Percentiles rank a stretch among this genome's conserved stretches.
phyloP scores from a whole-genome alignment of 805 yeast species.

The Pichia paraexigua region DNA sequence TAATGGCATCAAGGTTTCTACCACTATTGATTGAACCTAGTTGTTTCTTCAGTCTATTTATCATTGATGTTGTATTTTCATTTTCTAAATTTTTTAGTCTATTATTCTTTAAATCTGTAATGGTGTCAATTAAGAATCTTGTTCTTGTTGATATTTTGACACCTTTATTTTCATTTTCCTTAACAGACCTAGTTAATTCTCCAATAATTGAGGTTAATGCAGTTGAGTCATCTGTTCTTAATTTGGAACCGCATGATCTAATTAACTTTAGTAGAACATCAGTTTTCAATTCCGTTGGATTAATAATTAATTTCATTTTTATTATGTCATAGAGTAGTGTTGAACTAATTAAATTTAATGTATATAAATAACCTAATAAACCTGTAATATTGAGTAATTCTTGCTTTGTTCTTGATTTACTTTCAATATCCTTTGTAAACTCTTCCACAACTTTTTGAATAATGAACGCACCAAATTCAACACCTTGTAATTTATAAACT shows the following conservation, averaged over 20 bases:
- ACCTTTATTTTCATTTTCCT: conserved; percentile 29
- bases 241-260: conserved; percentile 70
- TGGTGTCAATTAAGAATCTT: conserved; percentile 75
- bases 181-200: conserved; percentile 42
- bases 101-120: conserved; percentile 80
- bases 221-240: conserved; percentile 84
- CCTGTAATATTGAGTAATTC: conserved; percentile 51
- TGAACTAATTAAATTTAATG: conserved; percentile 69
- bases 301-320: conserved; percentile 29
- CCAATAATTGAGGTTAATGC: conserved; percentile 74
- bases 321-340: conserved; percentile 73
- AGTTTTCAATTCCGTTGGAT: conserved; percentile 59
- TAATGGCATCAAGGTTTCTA: conserved; percentile 62
- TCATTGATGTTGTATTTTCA: conserved; percentile 44
- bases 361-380: conserved; percentile 66
- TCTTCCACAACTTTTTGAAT: conserved; percentile 73
- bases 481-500: conserved; percentile 70
- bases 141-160: conserved; percentile 50
- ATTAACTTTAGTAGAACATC: conserved; percentile 69
- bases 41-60: conserved; percentile 54
- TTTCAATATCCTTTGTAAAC: conserved; percentile 39
- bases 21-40: conserved; percentile 44
- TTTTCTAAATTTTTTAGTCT: conserved; percentile 49
- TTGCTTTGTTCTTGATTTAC: conserved; percentile 22
- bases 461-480: conserved; percentile 82